Conservation (phyloP, 805 yeast genomes). For the Ogataea nitratoaversa region DNA sequence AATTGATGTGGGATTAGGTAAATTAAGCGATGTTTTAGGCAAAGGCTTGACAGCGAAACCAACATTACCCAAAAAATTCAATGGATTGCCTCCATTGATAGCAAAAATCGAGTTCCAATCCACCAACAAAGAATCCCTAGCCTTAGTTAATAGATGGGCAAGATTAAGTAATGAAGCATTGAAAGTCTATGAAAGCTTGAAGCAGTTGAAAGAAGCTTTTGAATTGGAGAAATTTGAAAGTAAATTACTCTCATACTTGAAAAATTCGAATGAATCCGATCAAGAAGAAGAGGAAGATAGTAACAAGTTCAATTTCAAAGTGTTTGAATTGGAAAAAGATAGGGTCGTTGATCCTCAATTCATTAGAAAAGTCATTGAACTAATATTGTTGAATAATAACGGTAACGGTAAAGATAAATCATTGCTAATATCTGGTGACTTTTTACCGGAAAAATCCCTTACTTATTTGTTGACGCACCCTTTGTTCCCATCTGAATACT, state of each 20-base stretch:
- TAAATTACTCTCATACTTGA: slow-evolving; percentile 27
- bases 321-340: slow-evolving; percentile 63
- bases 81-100: slow-evolving; percentile 22
- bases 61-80: slow-evolving; percentile 21
- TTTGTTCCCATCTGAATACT: slow-evolving; percentile 60
- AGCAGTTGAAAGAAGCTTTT: slow-evolving; percentile 15
- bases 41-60: slow-evolving; percentile 49
- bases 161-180: slow-evolving; percentile 20
- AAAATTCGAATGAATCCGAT: slow-evolving; percentile 20
- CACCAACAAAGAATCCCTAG: slow-evolving; percentile 17
- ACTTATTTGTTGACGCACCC: slow-evolving; percentile 85
- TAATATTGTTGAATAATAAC: slow-evolving; percentile 29
- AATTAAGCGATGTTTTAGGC: slow-evolving; percentile 65
- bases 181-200: slow-evolving; percentile 27
- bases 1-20: slow-evolving; percentile 63
- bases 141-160: slow-evolving; percentile 22
- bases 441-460: slow-evolving; percentile 54
- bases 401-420: too few species aligned
- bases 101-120: slow-evolving; percentile 17
- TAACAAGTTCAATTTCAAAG: slow-evolving; percentile 32
- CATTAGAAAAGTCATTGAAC: slow-evolving; percentile 37
- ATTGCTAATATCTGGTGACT: slow-evolving; percentile 24
- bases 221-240: slow-evolving; percentile 30
- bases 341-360: slow-evolving; percentile 58
- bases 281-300: slow-evolving; percentile 11